Evolutionary conservation across 768 basidiomycete genomes (phyloP), one percentile per base, ranked within the genome.

Genomic region (Dentipellis sp.): DNA sequence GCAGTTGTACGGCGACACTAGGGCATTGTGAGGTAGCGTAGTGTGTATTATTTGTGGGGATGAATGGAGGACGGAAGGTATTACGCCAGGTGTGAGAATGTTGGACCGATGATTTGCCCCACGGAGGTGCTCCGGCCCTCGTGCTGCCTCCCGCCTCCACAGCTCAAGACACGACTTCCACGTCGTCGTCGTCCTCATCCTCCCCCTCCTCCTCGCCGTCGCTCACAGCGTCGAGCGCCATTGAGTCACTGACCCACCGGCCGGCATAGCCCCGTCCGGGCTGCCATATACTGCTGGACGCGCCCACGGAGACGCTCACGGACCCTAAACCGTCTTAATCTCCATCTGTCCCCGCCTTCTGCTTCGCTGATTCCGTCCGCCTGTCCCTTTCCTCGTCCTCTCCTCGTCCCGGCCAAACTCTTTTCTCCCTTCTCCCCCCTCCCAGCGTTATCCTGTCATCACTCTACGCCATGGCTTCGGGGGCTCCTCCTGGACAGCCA

Each of bases 1-100:
- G 91, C 91, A 12, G 82, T 88, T 34, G 89, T 93, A 39, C 77
- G 88, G 57, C 75, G 89, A 57, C 85, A 88, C 65, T 86, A 65
- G 69, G 56, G 17, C 1, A 36, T 50, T 48, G 12, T 16, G 7
- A 37, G 45, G 22, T 34, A 22, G 19, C 17, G 3, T 29, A 29
- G 29, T 29, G 29, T 29, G 29, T 29, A 29, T 29, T 35, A 51
- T 21, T 17, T n/a, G 21, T 51, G 56, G 48, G 48, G 53, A 46
- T 39, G 37, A 52, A 55, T 40, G 46, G 38, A 54, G 53, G 55
- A 53, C 58, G 49, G 35, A 29, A 34, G 37, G 40, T 39, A 37
- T 36, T 38, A 40, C 53, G 50, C 57, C 12, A 34, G 42, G 40
- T 22, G 37, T 40, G 46, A 56, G 42, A 38, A 22, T 39, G 38